Evolutionary conservation across 805 yeast species (phyloP), one percentile per base, ranked within the genome.

Genomic region (Brettanomyces custersianus): DNA sequence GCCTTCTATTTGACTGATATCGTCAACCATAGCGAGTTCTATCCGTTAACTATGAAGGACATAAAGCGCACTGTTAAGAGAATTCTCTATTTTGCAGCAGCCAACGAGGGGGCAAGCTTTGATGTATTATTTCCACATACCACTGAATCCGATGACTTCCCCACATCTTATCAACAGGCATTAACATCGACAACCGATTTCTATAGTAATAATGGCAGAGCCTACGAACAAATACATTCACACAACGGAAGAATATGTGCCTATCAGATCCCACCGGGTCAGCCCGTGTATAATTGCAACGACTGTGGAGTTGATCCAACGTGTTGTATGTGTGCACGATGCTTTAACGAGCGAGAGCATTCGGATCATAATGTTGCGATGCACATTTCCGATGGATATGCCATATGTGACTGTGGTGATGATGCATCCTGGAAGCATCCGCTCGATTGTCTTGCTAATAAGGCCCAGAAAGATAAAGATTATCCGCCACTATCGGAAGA

Each of bases 231-330:
- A 13, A 23, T 17, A 21, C 16, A 57, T 22, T 55, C 62, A 27
- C 84, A 82, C 37, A 51, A 58, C 3, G 78, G 76, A n/a, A 69
- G 79, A 45, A 74, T 77, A 15, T 83, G 94, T 61, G 80, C 87
- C 3, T 64, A 77, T 37, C 65, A 72, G 24, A 76, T 83, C 44
- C 67, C 65, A 27, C 48, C 55, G 4, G 80, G 80, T 18, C 83
- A 79, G 41, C 75, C 80, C 1, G 78, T 80, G 16, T 83, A 79
- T 51, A 63, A 85, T 37, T 83, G 94, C 50, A 64, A 64, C 23
- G 84, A 81, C 39, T 83, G 94, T 63, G 85, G 83, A 0, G 72
- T 69, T 41, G 94, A 83, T 55, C 76, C 74, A 7, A 79, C 88
- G 0, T 83, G 94, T 63, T 87, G 84, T 23, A 52, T 83, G 20